These are phyloP conservation scores for Aspergillus haitiensis DNA, from an alignment of 495 filamentous ascomycete species.

Conservation along the genomic window DNA sequence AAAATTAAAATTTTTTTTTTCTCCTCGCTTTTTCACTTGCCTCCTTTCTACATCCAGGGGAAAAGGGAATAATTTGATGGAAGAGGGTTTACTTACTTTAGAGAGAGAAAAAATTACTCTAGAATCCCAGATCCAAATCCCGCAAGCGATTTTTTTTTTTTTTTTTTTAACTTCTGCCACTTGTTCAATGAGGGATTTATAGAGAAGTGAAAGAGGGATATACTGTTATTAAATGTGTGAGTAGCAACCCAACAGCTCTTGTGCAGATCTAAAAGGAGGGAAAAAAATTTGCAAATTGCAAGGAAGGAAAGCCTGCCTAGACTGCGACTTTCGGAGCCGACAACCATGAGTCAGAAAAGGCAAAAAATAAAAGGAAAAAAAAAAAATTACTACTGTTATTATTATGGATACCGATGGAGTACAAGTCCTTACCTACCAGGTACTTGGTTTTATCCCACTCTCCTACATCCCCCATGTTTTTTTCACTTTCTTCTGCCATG, in stretches of 20 bases:
- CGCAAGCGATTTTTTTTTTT: constrained; percentile 1
- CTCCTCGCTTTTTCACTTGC: background rate
- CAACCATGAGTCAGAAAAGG: constrained; percentile 17
- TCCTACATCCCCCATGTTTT: constrained; percentile 1
- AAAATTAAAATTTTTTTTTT: constrained; percentile 14
- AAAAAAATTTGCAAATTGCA: constrained; percentile 8
- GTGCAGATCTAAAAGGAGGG: constrained; percentile 5
- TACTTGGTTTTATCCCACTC: too few species aligned
- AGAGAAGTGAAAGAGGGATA: background rate
- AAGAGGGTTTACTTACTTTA: constrained; percentile 15
- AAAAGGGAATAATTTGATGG: constrained; percentile 4
- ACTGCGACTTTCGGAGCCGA: constrained; percentile 31
- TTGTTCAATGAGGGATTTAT: constrained; percentile 17
- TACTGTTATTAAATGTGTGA: constrained; percentile 7
- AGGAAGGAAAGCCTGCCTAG: constrained; percentile 7
- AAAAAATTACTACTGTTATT: background rate
- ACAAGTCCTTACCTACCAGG: too few species aligned
- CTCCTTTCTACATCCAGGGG: background rate
- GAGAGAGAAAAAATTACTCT: background rate
- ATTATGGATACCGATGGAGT: background rate
- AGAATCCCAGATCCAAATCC: constrained; percentile 2
- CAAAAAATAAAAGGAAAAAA: background rate
- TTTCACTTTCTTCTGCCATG: background rate
- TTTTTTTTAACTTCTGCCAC: background rate
- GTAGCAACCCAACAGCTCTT: constrained; percentile 15